These are phyloP conservation scores for Tuber aestivum DNA, from an alignment of 495 filamentous ascomycete species.

Conservation along the genomic window DNA sequence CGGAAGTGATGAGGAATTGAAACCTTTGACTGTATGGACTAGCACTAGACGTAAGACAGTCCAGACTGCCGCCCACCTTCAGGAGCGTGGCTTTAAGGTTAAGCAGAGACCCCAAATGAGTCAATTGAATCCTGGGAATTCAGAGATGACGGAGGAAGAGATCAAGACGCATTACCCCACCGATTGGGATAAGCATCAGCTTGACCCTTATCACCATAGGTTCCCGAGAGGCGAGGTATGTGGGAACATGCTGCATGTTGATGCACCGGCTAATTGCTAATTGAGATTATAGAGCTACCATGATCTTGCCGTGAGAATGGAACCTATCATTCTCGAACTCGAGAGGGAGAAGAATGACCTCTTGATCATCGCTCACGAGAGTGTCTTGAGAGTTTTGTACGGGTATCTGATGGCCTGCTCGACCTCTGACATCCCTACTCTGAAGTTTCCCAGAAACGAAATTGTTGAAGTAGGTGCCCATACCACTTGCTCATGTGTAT, in stretches of 20 bases:
- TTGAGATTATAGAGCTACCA: slow-evolving; percentile 73
- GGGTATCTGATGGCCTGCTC: slow-evolving; percentile 98
- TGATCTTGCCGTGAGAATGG: slow-evolving; percentile 93
- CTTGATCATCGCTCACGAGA: slow-evolving; percentile 96
- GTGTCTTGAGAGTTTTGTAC: slow-evolving; percentile 90
- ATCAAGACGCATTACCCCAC: slow-evolving; percentile 78
- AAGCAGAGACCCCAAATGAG: slow-evolving; percentile 91
- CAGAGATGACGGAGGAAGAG: slow-evolving; percentile 76
- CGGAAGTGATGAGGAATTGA: slow-evolving; percentile 61
- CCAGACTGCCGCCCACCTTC: slow-evolving; percentile 79
- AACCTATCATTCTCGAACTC: slow-evolving; percentile 95
- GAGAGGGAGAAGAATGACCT: slow-evolving; percentile 96
- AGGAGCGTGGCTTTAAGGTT: slow-evolving; percentile 71
- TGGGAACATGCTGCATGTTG: not conserved
- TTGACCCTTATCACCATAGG: slow-evolving; percentile 93
- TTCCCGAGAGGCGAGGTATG: slow-evolving; percentile 90
- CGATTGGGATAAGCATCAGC: slow-evolving; percentile 85
- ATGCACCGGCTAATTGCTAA: slow-evolving; percentile 33
- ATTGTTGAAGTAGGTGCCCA: slow-evolving; percentile 70
- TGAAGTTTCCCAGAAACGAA: slow-evolving; percentile 91
- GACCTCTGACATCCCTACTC: slow-evolving; percentile 86
- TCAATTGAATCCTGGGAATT: slow-evolving; percentile 91
- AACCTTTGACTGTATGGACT: slow-evolving; percentile 86
- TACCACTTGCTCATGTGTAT: not conserved
- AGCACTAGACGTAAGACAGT: slow-evolving; percentile 84